phyloP scores from a whole-genome alignment of 2,329 filamentous ascomycete species.

The Fusarium nanum region DNA sequence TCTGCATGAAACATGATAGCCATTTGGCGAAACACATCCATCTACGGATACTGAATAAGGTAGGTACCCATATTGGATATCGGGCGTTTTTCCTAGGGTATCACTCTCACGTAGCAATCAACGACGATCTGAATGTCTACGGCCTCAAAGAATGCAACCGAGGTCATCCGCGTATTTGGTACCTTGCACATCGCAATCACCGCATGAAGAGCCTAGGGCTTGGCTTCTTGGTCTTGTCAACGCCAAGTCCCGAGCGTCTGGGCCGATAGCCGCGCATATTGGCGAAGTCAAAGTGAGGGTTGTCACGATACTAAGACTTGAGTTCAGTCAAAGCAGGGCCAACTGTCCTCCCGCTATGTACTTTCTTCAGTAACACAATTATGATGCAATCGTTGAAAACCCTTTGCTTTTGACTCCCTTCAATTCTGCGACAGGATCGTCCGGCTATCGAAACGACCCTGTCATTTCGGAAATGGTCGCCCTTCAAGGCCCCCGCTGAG shows the following conservation, averaged over 20 bases:
- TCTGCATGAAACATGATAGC: slow-evolving; percentile 23
- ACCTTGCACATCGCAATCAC: slow-evolving; percentile 32
- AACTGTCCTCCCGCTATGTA: not conserved
- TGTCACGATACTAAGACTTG: not conserved
- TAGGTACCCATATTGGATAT: not conserved
- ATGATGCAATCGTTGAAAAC: slow-evolving; percentile 26
- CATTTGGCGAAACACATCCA: not conserved
- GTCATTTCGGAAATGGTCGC: slow-evolving; percentile 41
- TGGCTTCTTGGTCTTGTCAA: slow-evolving; percentile 5
- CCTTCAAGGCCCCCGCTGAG: slow-evolving; percentile 19
- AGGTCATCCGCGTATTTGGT: slow-evolving; percentile 2
- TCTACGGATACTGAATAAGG: not conserved
- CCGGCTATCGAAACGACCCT: slow-evolving; percentile 43
- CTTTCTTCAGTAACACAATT: not conserved
- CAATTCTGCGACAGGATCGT: slow-evolving; percentile 30
- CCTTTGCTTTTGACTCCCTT: not conserved
- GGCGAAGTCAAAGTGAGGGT: not conserved
- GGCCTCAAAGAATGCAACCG: not conserved
- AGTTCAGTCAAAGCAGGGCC: not conserved
- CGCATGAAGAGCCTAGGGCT: slow-evolving; percentile 7
- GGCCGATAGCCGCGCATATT: not conserved
- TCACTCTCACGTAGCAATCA: not conserved
- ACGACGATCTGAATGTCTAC: slow-evolving; percentile 28
- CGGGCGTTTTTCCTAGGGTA: not conserved
- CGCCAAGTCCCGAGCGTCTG: not conserved